Evolutionary conservation across 2,329 filamentous ascomycete species (phyloP).

Genomic region (Nemania abortiva): DNA sequence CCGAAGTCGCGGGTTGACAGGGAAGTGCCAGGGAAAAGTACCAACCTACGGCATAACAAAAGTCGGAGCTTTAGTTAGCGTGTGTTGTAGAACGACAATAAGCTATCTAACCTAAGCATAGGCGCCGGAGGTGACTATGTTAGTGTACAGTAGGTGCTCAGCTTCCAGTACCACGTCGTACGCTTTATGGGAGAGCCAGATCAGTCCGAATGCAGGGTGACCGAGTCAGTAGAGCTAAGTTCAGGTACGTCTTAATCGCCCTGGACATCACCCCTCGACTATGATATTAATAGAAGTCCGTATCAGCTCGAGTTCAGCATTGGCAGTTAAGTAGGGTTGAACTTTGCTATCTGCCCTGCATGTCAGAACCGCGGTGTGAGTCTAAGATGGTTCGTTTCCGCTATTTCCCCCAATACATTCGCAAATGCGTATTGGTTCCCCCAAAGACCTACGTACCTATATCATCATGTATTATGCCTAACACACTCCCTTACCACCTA

Average conservation of each 20-base stretch:
- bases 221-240: neutral
- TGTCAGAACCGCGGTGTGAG: conserved; percentile 33
- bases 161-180: neutral
- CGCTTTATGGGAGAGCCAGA: neutral
- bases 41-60: neutral
- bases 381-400: conserved; percentile 18
- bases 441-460: neutral
- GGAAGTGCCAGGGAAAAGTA: conserved; percentile 9
- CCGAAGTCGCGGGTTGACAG: conserved; percentile 32
- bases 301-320: neutral
- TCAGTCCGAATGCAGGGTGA: neutral
- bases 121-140: neutral
- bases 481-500: conserved; percentile 1
- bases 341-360: conserved; percentile 33
- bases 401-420: conserved; percentile 5
- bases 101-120: neutral
- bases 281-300: conserved; percentile 20
- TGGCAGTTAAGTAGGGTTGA: conserved; percentile 11
- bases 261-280: neutral
- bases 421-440: conserved; percentile 4
- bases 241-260: neutral
- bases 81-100: neutral
- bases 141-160: neutral
- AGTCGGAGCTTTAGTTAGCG: neutral
- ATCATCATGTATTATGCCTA: conserved; percentile 16